A percentile compares a stretch with the other conserved stretches of the same genome.
Evolutionary conservation across 2,329 filamentous ascomycete genomes (phyloP).

Genomic region (Ascochyta koolunga): DNA sequence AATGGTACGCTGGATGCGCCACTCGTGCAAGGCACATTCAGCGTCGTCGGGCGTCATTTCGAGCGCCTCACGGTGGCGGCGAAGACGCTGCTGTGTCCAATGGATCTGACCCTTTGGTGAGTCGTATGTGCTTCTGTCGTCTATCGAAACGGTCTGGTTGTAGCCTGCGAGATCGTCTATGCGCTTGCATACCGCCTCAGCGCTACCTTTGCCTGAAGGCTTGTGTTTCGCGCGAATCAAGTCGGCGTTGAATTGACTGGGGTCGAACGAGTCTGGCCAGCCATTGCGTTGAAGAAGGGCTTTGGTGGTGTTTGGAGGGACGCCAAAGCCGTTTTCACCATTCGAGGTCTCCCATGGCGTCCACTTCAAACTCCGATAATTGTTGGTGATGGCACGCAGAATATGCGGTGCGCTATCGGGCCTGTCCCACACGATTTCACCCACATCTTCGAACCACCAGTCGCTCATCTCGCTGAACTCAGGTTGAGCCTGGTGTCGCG

Average conservation of each 20-base stretch:
- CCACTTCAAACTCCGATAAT: slow-evolving; percentile 11
- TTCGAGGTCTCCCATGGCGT: slow-evolving; percentile 25
- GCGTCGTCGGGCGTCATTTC: neutral
- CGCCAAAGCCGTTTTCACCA: neutral
- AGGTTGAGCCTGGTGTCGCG: neutral
- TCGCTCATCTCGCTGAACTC: slow-evolving; percentile 1
- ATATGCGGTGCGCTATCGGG: slow-evolving; percentile 8
- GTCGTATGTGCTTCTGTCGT: neutral
- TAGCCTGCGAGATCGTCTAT: slow-evolving; percentile 5
- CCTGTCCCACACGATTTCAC: neutral
- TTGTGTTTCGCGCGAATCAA: slow-evolving; percentile 18
- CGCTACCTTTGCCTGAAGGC: slow-evolving; percentile 5
- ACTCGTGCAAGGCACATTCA: neutral
- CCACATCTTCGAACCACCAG: slow-evolving; percentile 8
- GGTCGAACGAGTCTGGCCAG: slow-evolving; percentile 15
- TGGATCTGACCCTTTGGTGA: neutral
- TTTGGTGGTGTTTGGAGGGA: too few relatives aligned
- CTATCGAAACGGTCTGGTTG: neutral
- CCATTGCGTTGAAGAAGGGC: slow-evolving; percentile 6
- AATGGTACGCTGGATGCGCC: neutral
- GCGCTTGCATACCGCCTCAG: neutral
- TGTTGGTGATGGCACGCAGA: slow-evolving; percentile 13
- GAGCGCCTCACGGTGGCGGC: neutral
- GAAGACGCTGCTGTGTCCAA: neutral
- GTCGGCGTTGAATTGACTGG: slow-evolving; percentile 18